Conservation (phyloP, 306 rosid species). For the Vigna mungo region DNA sequence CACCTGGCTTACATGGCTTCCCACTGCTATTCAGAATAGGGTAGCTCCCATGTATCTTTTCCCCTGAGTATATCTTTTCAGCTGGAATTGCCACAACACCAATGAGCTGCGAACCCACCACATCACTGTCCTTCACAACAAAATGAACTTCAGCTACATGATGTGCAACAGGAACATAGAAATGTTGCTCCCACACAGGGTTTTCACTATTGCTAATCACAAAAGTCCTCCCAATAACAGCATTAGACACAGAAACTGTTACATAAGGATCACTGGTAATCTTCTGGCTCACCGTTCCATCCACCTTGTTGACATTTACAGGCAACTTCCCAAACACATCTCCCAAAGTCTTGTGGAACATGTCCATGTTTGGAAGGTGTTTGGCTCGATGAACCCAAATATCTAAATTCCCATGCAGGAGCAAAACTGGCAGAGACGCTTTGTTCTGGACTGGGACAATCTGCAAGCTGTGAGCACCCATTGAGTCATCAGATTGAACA, state of each 20-base stretch:
- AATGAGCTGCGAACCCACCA: constrained; percentile 91
- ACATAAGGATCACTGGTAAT: constrained; percentile 99
- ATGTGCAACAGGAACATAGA: constrained; percentile 90
- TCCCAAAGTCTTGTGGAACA: constrained; percentile 92
- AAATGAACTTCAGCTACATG: constrained; percentile 81
- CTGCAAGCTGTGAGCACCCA: constrained; percentile 62
- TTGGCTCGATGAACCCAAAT: constrained; percentile 75
- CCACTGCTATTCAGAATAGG: constrained; percentile 75
- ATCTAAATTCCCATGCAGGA: constrained; percentile 90
- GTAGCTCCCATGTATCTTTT: constrained; percentile 71
- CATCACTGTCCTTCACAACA: constrained; percentile 90
- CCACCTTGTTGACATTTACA: constrained; percentile 60
- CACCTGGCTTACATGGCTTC: constrained; percentile 88
- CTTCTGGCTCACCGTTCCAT: constrained; percentile 63
- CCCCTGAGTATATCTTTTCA: constrained; percentile 75
- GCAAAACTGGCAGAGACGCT: constrained; percentile 78
- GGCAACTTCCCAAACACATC: constrained; percentile 70
- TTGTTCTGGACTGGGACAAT: constrained; percentile 68
- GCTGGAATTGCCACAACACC: constrained; percentile 84
- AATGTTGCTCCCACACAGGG: constrained; percentile 92
- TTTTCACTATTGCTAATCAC: constrained; percentile 89
- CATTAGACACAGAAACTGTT: constrained; percentile 68
- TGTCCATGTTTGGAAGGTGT: constrained; percentile 95
- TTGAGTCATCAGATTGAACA: constrained; percentile 59
- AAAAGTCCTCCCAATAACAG: constrained; percentile 92